Conservation (phyloP, 768 basidiomycete species). For the Suillus americanus region DNA sequence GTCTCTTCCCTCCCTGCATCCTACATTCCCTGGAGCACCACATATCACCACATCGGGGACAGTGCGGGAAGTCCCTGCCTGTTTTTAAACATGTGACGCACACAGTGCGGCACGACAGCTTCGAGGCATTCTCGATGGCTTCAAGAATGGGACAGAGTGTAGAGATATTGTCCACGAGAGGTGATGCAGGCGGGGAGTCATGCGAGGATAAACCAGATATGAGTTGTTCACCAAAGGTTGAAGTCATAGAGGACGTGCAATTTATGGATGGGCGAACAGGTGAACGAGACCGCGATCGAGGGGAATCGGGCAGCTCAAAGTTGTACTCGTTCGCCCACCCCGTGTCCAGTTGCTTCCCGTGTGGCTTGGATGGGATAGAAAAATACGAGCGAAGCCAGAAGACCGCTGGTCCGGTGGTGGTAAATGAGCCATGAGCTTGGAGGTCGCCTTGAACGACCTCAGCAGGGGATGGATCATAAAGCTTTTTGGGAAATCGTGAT, state of each 20-base stretch:
- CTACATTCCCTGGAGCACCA: constrained; percentile 70
- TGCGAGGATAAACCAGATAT: constrained; percentile 11
- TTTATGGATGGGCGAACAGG: constrained; percentile 40
- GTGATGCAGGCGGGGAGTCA: constrained; percentile 17
- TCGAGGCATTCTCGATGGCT: constrained; percentile 52
- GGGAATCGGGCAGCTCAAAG: constrained; percentile 30
- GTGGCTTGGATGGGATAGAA: constrained; percentile 12
- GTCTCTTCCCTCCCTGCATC: constrained; percentile 50
- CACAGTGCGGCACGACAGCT: constrained; percentile 39
- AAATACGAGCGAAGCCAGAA: constrained; percentile 28
- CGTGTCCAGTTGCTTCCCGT: constrained; percentile 4
- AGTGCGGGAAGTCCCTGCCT: constrained; percentile 61
- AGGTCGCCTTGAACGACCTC: constrained; percentile 23
- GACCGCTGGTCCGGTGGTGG: constrained; percentile 36
- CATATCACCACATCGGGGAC: constrained; percentile 53
- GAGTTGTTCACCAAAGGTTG: constrained; percentile 13
- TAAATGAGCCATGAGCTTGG: constrained; percentile 39
- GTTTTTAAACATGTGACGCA: constrained; percentile 55
- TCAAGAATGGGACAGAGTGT: constrained; percentile 46
- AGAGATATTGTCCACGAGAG: constrained; percentile 16
- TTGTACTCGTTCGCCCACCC: constrained; percentile 9
- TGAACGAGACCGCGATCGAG: constrained; percentile 22
- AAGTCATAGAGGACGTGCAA: constrained; percentile 36
- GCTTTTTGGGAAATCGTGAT: constrained; percentile 24
- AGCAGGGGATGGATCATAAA: constrained; percentile 20